A percentile compares a stretch with the other conserved stretches of the same genome.
phyloP scores from a whole-genome alignment of 2,329 filamentous ascomycete genomes.

The Apiospora pterosperma region DNA sequence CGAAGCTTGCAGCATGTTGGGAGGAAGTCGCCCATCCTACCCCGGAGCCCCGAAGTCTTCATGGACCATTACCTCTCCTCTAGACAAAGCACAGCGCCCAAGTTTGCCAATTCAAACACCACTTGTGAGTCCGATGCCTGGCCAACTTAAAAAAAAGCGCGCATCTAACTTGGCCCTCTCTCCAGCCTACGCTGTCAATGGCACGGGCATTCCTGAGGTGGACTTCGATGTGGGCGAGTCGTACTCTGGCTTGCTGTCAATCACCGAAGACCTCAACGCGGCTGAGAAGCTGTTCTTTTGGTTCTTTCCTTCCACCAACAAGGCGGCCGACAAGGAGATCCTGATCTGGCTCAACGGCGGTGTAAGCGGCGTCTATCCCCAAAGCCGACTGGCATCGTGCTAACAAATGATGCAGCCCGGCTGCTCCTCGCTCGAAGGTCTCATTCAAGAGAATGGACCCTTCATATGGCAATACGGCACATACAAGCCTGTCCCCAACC shows the following conservation, averaged over 20 bases:
- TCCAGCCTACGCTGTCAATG: slow-evolving; percentile 56
- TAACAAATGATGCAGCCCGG: slow-evolving; percentile 39
- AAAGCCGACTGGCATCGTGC: neutral
- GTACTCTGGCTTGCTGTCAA: slow-evolving; percentile 56
- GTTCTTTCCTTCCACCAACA: slow-evolving; percentile 50
- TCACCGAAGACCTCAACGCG: slow-evolving; percentile 39
- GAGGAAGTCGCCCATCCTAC: slow-evolving; percentile 18
- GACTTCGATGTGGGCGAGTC: slow-evolving; percentile 60
- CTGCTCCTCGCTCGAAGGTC: slow-evolving; percentile 60
- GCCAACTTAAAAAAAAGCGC: no score
- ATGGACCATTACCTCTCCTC: slow-evolving; percentile 21
- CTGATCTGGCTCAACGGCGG: slow-evolving; percentile 50
- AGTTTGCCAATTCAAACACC: slow-evolving; percentile 26
- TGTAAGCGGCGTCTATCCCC: slow-evolving; percentile 24
- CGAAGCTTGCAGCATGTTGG: slow-evolving; percentile 27
- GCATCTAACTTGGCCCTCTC: neutral
- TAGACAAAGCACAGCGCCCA: slow-evolving; percentile 17
- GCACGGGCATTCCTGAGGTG: slow-evolving; percentile 59
- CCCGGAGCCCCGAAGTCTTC: slow-evolving; percentile 7
- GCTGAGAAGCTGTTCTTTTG: slow-evolving; percentile 50
- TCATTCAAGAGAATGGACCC: slow-evolving; percentile 75
- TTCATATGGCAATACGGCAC: slow-evolving; percentile 71
- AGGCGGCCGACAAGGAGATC: slow-evolving; percentile 44
- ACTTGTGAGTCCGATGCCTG: slow-evolving; percentile 17
- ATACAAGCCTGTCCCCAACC: slow-evolving; percentile 59